Evolutionary conservation across 805 yeast species (phyloP).

Genomic region (Pichia kluyveri): DNA sequence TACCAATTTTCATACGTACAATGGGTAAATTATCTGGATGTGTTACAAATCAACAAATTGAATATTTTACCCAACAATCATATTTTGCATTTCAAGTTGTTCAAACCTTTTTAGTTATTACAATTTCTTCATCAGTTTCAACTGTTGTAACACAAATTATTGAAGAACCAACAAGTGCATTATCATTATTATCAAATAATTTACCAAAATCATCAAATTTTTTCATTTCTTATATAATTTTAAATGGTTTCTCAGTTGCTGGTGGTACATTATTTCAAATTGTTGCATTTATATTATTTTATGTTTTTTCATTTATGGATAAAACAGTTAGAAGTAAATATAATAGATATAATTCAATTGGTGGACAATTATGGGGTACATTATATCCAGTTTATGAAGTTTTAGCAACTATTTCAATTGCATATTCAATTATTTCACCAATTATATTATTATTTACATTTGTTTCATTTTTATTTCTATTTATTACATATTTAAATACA

Average conservation of each 20-base stretch:
- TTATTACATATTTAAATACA: constrained; percentile 73
- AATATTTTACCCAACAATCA: constrained; percentile 55
- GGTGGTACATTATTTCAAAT: constrained; percentile 61
- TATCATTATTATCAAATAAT: constrained; percentile 53
- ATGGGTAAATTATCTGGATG: constrained; percentile 57
- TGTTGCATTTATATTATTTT: constrained; percentile 48
- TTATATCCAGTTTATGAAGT: constrained; percentile 68
- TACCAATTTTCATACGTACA: constrained; percentile 56
- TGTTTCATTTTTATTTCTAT: constrained; percentile 61
- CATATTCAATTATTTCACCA: constrained; percentile 74
- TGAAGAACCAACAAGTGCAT: constrained; percentile 47
- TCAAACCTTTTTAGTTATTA: constrained; percentile 63
- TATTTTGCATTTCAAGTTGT: constrained; percentile 64
- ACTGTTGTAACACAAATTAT: constrained; percentile 56
- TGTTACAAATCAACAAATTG: constrained; percentile 48
- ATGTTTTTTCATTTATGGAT: constrained; percentile 52
- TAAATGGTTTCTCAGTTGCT: constrained; percentile 60
- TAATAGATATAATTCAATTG: constrained; percentile 46
- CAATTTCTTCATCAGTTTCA: constrained; percentile 63
- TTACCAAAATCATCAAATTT: constrained; percentile 70
- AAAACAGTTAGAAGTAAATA: constrained; percentile 60
- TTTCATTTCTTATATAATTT: constrained; percentile 54
- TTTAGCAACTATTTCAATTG: constrained; percentile 57
- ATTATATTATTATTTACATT: constrained; percentile 67
- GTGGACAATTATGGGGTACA: constrained; percentile 62